These are phyloP conservation scores for Magnaporthiopsis poae DNA, from an alignment of 2,329 filamentous ascomycete species.

Conservation along the genomic window DNA sequence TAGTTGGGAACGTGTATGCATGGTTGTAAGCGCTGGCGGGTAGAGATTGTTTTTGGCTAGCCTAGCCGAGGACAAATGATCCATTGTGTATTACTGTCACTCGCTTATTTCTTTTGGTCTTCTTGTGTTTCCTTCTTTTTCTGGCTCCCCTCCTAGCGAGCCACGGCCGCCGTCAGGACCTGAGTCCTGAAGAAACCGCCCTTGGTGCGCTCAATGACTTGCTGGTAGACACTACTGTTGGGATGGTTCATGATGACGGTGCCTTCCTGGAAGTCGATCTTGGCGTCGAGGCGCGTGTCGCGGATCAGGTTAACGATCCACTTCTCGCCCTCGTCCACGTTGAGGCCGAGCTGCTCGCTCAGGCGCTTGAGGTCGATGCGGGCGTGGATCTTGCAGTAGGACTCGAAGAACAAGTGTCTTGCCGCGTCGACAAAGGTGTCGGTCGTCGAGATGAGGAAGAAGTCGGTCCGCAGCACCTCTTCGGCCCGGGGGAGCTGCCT, in stretches of 20 bases:
- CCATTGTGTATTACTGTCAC: neutral
- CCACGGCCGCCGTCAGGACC: conserved; percentile 65
- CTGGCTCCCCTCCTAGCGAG: conserved; percentile 30
- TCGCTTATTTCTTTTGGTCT: neutral
- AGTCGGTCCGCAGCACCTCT: conserved; percentile 82
- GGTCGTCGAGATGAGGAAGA: conserved; percentile 79
- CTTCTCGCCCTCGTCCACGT: conserved; percentile 94
- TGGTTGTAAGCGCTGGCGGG: neutral
- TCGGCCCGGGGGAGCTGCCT: conserved; percentile 78
- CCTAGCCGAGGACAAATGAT: neutral
- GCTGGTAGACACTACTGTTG: conserved; percentile 95
- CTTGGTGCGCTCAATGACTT: conserved; percentile 98
- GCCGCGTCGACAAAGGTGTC: conserved; percentile 90
- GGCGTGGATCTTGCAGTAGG: conserved; percentile 99
- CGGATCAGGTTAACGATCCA: conserved; percentile 99
- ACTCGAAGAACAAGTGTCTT: conserved; percentile 92
- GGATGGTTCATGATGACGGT: conserved; percentile 99
- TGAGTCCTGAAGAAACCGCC: conserved; percentile 97
- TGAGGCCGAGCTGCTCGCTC: conserved; percentile 80
- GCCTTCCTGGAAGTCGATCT: conserved; percentile 98
- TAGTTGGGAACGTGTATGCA: neutral
- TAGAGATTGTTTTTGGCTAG: neutral
- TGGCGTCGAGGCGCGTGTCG: conserved; percentile 92
- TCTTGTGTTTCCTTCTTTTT: neutral
- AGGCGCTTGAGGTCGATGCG: conserved; percentile 97